Evolutionary conservation across 2,329 filamentous ascomycete species (phyloP).

Genomic region (Mycosphaerella sp.): DNA sequence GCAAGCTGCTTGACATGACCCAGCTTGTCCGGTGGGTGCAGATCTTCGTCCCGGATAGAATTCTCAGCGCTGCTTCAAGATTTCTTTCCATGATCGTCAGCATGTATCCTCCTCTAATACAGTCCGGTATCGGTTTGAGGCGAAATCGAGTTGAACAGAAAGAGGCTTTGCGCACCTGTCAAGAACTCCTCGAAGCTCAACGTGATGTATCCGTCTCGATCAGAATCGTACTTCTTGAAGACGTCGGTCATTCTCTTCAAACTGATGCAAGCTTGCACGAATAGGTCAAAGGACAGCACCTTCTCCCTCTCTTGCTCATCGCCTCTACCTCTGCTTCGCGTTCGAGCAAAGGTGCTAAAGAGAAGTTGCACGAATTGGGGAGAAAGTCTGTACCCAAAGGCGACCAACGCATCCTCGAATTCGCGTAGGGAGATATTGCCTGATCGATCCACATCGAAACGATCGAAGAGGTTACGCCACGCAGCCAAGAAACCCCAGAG

Average conservation of each 20-base stretch:
- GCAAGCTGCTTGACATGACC: too few species aligned
- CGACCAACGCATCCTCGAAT: slow-evolving; percentile 79
- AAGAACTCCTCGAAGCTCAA: slow-evolving; percentile 51
- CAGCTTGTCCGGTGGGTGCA: too few species aligned
- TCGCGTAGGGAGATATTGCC: slow-evolving; percentile 82
- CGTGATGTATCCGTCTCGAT: slow-evolving; percentile 78
- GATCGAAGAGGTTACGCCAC: slow-evolving; percentile 91
- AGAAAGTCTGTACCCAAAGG: slow-evolving; percentile 88
- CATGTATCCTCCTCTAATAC: slow-evolving; percentile 34
- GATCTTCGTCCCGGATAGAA: too few species aligned
- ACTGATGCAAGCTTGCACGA: slow-evolving; percentile 94
- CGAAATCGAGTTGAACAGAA: slow-evolving; percentile 50
- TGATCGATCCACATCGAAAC: slow-evolving; percentile 70
- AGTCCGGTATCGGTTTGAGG: slow-evolving; percentile 46
- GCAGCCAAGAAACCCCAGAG: slow-evolving; percentile 93
- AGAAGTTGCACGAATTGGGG: slow-evolving; percentile 75
- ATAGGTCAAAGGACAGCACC: slow-evolving; percentile 69
- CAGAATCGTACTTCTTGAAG: slow-evolving; percentile 98
- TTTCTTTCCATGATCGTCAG: slow-evolving; percentile 22
- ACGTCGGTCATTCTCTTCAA: slow-evolving; percentile 98
- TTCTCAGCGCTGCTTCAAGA: slow-evolving; percentile 23
- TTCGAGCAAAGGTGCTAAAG: slow-evolving; percentile 75
- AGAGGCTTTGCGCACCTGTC: slow-evolving; percentile 50
- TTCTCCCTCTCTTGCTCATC: slow-evolving; percentile 35
- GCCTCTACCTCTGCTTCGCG: slow-evolving; percentile 31